Evolutionary conservation across 2,329 filamentous ascomycete species (phyloP).

Genomic region (Exophiala viscosa): DNA sequence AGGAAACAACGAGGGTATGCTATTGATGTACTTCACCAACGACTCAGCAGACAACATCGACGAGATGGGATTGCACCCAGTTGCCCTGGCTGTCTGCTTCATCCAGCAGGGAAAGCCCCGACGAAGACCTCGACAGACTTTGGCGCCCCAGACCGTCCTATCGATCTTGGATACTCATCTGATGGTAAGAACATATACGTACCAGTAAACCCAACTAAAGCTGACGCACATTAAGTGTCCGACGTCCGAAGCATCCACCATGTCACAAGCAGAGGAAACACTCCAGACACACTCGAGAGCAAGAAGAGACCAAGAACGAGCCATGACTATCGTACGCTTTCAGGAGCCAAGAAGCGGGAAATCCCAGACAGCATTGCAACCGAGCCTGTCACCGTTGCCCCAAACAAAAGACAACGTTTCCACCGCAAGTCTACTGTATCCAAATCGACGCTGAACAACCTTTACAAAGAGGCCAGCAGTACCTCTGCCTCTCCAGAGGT

Average conservation of each 20-base stretch:
- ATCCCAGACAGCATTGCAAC: neutral
- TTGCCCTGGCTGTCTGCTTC: constrained; percentile 11
- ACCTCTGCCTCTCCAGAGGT: neutral
- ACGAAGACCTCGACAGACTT: neutral
- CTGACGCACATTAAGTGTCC: neutral
- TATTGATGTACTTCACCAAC: constrained; percentile 9
- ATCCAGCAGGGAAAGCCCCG: neutral
- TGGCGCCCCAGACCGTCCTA: neutral
- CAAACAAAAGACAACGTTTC: neutral
- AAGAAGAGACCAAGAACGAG: constrained; percentile 5
- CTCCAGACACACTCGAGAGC: neutral
- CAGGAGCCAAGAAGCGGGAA: constrained; percentile 7
- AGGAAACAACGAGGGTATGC: constrained; percentile 12
- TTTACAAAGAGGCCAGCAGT: neutral
- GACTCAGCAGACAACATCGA: neutral
- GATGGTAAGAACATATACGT: neutral
- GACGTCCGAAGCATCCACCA: constrained; percentile 10
- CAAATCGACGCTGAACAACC: neutral
- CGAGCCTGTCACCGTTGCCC: neutral
- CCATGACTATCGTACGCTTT: neutral
- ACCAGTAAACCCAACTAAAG: neutral
- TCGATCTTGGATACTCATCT: neutral
- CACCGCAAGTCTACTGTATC: neutral
- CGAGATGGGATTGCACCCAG: neutral
- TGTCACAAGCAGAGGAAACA: neutral